These are phyloP conservation scores for Tanacetum coccineum DNA, from an alignment of 129 eudicot species.

Conservation along the genomic window DNA sequence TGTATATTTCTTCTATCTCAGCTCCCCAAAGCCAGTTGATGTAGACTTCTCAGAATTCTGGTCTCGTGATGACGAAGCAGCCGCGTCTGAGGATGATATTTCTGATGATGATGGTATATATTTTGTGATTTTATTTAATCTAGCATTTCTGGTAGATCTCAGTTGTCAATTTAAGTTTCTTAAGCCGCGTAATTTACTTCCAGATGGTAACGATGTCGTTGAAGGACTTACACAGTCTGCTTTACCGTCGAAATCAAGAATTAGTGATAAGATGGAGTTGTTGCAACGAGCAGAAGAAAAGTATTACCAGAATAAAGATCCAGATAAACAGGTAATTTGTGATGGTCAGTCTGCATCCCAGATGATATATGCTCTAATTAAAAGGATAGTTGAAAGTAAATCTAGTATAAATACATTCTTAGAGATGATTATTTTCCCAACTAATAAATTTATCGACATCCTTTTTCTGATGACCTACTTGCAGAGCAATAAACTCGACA, in stretches of 20 bases:
- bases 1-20: constrained; percentile 32
- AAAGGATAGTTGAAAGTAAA: not conserved
- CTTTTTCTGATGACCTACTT: constrained; percentile 15
- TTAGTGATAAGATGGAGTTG: constrained; percentile 55
- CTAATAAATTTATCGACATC: not conserved
- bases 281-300: constrained; percentile 89
- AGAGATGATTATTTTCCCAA: not conserved
- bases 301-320: constrained; percentile 45
- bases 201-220: constrained; percentile 47
- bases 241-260: constrained; percentile 39
- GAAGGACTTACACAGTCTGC: constrained; percentile 40
- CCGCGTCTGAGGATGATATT: constrained; percentile 79
- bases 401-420: not conserved
- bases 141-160: constrained; percentile 3
- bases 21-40: constrained; percentile 43
- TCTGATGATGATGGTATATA: constrained; percentile 80
- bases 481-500: constrained; percentile 56
- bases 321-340: constrained; percentile 46
- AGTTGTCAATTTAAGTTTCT: constrained; percentile 9
- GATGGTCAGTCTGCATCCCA: too few relatives aligned
- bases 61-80: constrained; percentile 69
- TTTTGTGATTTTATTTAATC: constrained; percentile 3
- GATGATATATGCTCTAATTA: not conserved
- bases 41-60: constrained; percentile 72
- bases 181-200: constrained; percentile 14